Evolutionary conservation across 2,329 filamentous ascomycete genomes (phyloP).

Genomic region (Ilyonectria mors-panacis): DNA sequence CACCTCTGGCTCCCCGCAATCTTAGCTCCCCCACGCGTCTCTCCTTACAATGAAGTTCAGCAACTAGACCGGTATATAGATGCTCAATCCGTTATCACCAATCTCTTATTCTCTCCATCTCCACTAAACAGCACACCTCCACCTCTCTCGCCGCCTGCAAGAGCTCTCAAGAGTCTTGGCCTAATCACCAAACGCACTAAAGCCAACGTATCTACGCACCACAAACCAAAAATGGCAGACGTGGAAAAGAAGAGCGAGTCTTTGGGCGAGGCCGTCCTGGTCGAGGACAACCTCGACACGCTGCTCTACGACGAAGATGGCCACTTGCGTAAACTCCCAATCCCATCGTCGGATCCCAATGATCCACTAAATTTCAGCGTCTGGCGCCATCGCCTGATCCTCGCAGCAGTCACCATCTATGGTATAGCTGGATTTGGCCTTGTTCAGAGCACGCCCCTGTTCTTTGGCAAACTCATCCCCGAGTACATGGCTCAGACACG

Average conservation of each 20-base stretch:
- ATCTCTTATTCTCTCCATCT: neutral
- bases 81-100: neutral
- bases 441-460: neutral
- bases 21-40: neutral
- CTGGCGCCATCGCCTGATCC: conserved; percentile 2
- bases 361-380: conserved; percentile 7
- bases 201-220: too few species aligned
- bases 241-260: neutral
- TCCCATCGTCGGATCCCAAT: conserved; percentile 20
- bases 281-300: conserved; percentile 8
- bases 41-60: neutral
- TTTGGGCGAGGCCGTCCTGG: neutral
- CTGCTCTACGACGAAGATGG: conserved; percentile 11
- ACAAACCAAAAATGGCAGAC: neutral
- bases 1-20: neutral
- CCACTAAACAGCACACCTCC: neutral
- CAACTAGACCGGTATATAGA: neutral
- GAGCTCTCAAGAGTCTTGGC: too few species aligned
- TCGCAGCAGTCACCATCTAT: neutral
- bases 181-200: too few species aligned
- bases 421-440: neutral
- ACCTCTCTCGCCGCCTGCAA: too few species aligned
- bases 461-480: neutral
- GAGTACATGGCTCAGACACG: neutral
- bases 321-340: conserved; percentile 11